Evolutionary conservation across 257 asterid species (phyloP), one percentile per base, ranked within the genome.

Genomic region (Solanum lycopersicoides): DNA sequence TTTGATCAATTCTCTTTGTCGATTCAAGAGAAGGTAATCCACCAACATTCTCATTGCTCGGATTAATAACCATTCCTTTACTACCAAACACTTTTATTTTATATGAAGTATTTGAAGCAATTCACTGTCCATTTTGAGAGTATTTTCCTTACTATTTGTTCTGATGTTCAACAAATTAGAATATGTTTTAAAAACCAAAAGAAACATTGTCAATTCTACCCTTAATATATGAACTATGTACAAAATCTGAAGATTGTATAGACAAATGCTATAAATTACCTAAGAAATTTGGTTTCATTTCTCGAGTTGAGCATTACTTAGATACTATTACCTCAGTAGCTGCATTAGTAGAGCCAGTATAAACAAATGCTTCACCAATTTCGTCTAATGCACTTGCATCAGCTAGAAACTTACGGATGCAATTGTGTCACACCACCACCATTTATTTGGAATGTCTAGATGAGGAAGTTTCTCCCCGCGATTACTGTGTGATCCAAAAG

Each of bases 351-450:
- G 83, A 21, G 20, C 12, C 37, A 0, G 1, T 1, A 9, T n/a
- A 18, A 1, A 11, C 3, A 69, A 0, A 69, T 3, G 3, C 79
- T 13, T 42, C 4, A 35, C 79, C 30, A 25, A 25, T 39, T 12
- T 28, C 2, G 6, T 28, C 60, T 85, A 80, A 20, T 85, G 34
- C n/a, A 30, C 59, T 69, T 85, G 71, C 45, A 72, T 85, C 77
- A 5, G 63, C 32, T 74, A 60, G 75, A 47, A 71, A 76, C n/a
- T 90, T 90, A 28, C 66, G 75, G 44, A 87, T 34, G 87, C 97
- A 92, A 85, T 86, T 84, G 4, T 89, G 4, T 89, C 69, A 80
- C 95, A 95, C 84, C 91, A 92, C 97, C 98, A 95, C 93, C 92
- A 93, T 93, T 89, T 87, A 44, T 73, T 91, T 23, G 95, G 94